A percentile compares a stretch with the other conserved stretches of the same genome.
phyloP scores from a whole-genome alignment of 306 rosid genomes.

The Prunus davidiana region DNA sequence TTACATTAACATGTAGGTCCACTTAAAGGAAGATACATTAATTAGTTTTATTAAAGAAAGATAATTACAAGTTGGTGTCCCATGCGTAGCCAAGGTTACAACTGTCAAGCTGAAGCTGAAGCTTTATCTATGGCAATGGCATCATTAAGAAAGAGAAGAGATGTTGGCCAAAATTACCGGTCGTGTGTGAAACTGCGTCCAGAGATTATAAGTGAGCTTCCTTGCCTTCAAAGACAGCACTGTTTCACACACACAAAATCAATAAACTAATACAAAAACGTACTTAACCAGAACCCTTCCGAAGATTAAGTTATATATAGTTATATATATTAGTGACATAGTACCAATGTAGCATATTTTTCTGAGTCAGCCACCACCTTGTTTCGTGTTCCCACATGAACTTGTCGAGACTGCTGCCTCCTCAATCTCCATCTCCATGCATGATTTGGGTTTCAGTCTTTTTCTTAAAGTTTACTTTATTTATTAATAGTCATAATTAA shows the following conservation, averaged over 20 bases:
- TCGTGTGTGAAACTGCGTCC: not conserved
- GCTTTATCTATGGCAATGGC: not conserved
- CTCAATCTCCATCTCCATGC: not conserved
- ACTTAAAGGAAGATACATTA: not conserved
- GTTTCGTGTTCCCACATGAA: conserved; percentile 35
- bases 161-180: too few species aligned
- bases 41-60: not conserved
- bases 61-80: not conserved
- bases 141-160: too few species aligned
- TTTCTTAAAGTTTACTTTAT: conserved; percentile 41
- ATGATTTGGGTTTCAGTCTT: conserved; percentile 26
- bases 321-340: not conserved
- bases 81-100: conserved; percentile 1
- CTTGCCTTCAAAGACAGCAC: conserved; percentile 32
- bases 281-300: not conserved
- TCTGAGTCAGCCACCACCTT: not conserved
- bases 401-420: conserved; percentile 19
- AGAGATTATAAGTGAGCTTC: not conserved
- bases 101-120: not conserved
- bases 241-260: conserved; percentile 11
- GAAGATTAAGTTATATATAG: not conserved
- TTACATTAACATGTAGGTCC: conserved; percentile 4
- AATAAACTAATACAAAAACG: not conserved
- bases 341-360: not conserved
- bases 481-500: conserved; percentile 9